Conservation (phyloP, 2,329 filamentous ascomycete genomes). For the Penicillium sp. region DNA sequence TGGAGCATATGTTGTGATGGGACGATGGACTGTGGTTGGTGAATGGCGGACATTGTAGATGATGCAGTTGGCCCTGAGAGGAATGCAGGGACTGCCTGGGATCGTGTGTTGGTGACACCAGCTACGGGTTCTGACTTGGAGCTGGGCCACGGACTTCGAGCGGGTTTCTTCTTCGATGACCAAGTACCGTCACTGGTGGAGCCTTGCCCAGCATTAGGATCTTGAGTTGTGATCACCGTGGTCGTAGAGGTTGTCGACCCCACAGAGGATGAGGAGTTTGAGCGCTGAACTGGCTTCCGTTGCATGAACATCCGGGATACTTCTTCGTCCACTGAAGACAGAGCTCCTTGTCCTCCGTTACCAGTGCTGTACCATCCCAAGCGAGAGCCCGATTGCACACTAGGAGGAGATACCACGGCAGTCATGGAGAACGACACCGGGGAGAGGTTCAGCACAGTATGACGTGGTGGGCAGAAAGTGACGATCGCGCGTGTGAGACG, state of each 20-base stretch:
- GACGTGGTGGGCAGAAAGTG: constrained; percentile 8
- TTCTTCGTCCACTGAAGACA: constrained; percentile 79
- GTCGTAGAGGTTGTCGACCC: constrained; percentile 59
- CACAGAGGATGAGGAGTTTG: constrained; percentile 87
- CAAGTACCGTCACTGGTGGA: constrained; percentile 40
- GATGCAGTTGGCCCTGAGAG: constrained; percentile 60
- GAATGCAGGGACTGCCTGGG: constrained; percentile 60
- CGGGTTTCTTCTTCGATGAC: constrained; percentile 48
- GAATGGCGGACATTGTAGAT: constrained; percentile 63
- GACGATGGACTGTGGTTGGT: constrained; percentile 61
- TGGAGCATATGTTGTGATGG: constrained; percentile 70
- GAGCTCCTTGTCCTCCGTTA: constrained; percentile 60
- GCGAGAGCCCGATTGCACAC: constrained; percentile 61
- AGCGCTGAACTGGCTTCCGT: constrained; percentile 80
- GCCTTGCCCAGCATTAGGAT: constrained; percentile 39
- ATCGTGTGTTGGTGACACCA: constrained; percentile 60
- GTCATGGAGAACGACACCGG: constrained; percentile 54
- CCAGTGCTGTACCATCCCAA: constrained; percentile 60
- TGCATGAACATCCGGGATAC: constrained; percentile 84
- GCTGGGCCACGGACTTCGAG: constrained; percentile 61
- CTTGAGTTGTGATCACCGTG: constrained; percentile 37
- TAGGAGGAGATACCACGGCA: constrained; percentile 65
- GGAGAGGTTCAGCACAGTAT: constrained; percentile 13
- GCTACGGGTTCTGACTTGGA: constrained; percentile 66
- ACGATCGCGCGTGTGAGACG: constrained; percentile 7